Evolutionary conservation across 805 yeast species (phyloP).

Genomic region (Myxozyma neglecta): DNA sequence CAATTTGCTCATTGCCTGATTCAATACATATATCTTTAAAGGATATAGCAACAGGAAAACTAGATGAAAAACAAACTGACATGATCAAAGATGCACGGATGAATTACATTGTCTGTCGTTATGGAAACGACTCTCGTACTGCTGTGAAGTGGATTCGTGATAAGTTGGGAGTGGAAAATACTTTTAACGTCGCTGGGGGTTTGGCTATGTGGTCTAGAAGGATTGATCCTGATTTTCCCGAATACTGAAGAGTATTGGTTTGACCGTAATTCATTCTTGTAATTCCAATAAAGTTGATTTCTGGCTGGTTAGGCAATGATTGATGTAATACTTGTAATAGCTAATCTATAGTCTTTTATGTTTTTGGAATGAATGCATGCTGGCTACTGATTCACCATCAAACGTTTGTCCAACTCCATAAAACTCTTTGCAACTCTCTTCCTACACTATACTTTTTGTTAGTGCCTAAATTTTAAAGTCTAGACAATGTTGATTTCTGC

Average conservation of each 20-base stretch:
- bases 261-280: too few species aligned
- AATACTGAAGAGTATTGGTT: constrained; percentile 46
- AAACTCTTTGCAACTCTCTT: too few species aligned
- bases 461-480: too few species aligned
- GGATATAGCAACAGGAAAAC: constrained; percentile 29
- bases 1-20: constrained; percentile 59
- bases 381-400: too few species aligned
- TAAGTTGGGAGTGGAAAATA: constrained; percentile 50
- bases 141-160: constrained; percentile 62
- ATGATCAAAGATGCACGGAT: constrained; percentile 15
- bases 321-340: too few species aligned
- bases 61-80: constrained; percentile 1
- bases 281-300: too few species aligned
- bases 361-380: too few species aligned
- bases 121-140: constrained; percentile 86
- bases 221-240: constrained; percentile 62
- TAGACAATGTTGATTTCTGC: too few species aligned
- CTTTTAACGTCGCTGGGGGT: constrained; percentile 77
- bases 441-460: too few species aligned
- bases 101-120: constrained; percentile 68
- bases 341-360: too few species aligned
- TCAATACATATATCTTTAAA: constrained; percentile 64
- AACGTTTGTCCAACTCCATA: too few species aligned
- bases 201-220: constrained; percentile 62
- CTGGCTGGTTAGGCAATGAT: too few species aligned